A percentile compares a stretch with the other conserved stretches of the same genome.
These are phyloP conservation scores for Aspergillus campestris DNA, from an alignment of 495 filamentous ascomycete species.

Conservation along the genomic window DNA sequence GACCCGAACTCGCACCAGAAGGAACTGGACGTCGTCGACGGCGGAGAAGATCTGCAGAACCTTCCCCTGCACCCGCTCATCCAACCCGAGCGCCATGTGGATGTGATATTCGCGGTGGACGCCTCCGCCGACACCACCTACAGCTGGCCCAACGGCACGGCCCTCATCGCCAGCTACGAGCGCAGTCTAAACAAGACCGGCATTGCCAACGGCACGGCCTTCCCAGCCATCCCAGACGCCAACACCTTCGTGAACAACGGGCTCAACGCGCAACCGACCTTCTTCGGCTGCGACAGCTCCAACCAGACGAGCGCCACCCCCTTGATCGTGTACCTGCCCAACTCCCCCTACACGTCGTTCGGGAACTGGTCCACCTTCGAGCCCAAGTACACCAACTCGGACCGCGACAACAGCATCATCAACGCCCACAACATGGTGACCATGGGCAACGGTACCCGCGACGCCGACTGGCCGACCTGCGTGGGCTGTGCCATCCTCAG, in stretches of 20 bases:
- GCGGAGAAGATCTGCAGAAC: constrained; percentile 81
- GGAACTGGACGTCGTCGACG: constrained; percentile 73
- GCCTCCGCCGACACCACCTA: constrained; percentile 68
- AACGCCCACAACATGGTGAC: constrained; percentile 83
- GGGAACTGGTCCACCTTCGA: constrained; percentile 72
- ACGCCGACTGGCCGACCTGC: constrained; percentile 66
- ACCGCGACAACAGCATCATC: constrained; percentile 68
- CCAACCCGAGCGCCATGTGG: constrained; percentile 67
- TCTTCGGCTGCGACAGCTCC: constrained; percentile 78
- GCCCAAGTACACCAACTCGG: constrained; percentile 46
- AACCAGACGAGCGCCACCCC: constrained; percentile 53
- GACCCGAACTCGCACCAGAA: constrained; percentile 49
- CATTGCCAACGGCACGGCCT: constrained; percentile 73
- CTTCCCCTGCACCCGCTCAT: constrained; percentile 81
- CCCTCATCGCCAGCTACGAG: constrained; percentile 74
- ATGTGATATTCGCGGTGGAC: constrained; percentile 90
- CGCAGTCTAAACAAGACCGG: constrained; percentile 48
- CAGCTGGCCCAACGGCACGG: constrained; percentile 82
- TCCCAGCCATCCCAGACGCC: constrained; percentile 72
- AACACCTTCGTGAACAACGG: constrained; percentile 84
- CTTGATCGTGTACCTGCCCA: constrained; percentile 84
- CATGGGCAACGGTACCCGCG: constrained; percentile 66
- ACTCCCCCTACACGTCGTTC: constrained; percentile 63
- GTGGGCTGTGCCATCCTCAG: constrained; percentile 85
- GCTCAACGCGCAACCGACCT: constrained; percentile 77